Conservation (phyloP, 2,329 filamentous ascomycete species). For the Fonsecaea erecta region DNA sequence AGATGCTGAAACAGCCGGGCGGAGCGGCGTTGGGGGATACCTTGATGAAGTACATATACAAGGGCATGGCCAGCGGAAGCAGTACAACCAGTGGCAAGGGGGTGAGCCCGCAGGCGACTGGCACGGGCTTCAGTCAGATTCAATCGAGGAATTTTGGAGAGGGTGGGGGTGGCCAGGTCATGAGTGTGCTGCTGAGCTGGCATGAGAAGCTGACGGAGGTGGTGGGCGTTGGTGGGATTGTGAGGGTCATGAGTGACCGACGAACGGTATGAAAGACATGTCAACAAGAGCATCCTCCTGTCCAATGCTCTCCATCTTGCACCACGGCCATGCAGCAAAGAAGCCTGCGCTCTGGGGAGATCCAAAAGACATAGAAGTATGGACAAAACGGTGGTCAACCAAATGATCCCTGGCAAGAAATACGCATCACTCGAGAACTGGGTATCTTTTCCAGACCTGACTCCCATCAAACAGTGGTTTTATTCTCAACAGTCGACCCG, state of each 20-base stretch:
- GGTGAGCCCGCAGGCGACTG: conserved; percentile 71
- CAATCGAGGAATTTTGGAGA: conserved; percentile 61
- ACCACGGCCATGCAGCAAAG: background rate
- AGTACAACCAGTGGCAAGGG: conserved; percentile 30
- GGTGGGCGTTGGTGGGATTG: conserved; percentile 88
- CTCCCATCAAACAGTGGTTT: background rate
- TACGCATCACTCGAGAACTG: background rate
- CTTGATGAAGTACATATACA: conserved; percentile 94
- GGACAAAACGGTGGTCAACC: background rate
- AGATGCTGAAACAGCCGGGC: conserved; percentile 76
- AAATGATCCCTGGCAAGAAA: background rate
- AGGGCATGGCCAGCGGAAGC: conserved; percentile 36
- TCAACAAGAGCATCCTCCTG: background rate
- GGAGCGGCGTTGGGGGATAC: conserved; percentile 87
- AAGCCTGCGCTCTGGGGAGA: background rate
- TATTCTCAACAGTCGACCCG: conserved; percentile 60
- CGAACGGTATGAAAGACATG: conserved; percentile 70
- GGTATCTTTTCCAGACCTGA: background rate
- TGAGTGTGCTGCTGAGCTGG: conserved; percentile 98
- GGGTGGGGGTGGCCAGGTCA: conserved; percentile 78
- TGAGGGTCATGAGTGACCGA: conserved; percentile 94
- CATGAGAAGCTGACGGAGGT: conserved; percentile 98
- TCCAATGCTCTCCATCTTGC: background rate
- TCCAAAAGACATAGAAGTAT: background rate
- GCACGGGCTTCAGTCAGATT: conserved; percentile 76